These are phyloP conservation scores for Austroboletus niveus DNA, from an alignment of 1,284 basidiomycete species.

Conservation along the genomic window DNA sequence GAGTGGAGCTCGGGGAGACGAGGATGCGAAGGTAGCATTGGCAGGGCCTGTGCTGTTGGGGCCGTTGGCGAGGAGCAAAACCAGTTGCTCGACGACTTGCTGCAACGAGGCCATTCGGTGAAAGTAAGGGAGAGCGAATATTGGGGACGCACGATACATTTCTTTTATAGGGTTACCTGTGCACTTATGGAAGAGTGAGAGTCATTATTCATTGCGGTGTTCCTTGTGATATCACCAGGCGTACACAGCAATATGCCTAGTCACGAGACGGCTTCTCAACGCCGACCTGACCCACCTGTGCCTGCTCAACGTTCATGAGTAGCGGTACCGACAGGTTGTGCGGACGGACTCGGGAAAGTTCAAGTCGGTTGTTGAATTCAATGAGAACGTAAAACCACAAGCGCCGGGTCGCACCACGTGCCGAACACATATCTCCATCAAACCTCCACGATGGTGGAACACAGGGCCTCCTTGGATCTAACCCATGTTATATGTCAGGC, in stretches of 20 bases:
- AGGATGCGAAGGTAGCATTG: conserved; percentile 1
- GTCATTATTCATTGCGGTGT: neutral
- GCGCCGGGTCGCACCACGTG: no score
- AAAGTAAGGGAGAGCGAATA: neutral
- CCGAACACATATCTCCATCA: neutral
- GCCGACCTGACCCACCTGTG: no score
- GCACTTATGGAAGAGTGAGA: neutral
- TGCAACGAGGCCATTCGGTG: conserved; percentile 27
- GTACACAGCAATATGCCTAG: neutral
- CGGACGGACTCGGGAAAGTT: neutral
- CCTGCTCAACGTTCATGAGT: no score
- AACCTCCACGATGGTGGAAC: conserved; percentile 12
- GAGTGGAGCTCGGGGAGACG: conserved; percentile 9
- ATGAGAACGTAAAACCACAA: no score
- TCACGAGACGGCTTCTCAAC: no score
- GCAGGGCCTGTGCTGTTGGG: conserved; percentile 10
- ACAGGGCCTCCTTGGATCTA: conserved; percentile 51
- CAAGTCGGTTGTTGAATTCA: no score
- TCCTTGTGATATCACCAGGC: neutral
- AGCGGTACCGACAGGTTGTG: neutral
- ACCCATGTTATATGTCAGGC: conserved; percentile 67
- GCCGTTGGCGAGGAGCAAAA: conserved; percentile 19
- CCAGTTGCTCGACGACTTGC: conserved; percentile 30
- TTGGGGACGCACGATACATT: neutral
- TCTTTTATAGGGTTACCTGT: conserved; percentile 6